A percentile compares a stretch with the other conserved stretches of the same genome.
Evolutionary conservation across 164 flowering plant species (phyloP).

Genomic region (Akebia trifoliata): DNA sequence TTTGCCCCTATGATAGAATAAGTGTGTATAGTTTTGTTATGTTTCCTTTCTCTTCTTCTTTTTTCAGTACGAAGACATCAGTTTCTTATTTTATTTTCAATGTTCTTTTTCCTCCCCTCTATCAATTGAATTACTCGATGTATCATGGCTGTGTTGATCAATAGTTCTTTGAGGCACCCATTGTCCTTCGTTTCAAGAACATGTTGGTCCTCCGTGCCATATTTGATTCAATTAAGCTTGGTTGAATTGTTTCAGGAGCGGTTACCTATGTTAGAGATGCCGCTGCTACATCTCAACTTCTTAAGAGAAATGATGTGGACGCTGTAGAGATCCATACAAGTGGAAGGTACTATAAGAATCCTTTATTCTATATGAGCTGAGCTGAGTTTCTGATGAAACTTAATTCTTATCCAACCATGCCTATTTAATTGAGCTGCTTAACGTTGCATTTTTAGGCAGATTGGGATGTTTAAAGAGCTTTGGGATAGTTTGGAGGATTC

Average conservation of each 20-base stretch:
- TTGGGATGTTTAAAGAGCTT: constrained; percentile 36
- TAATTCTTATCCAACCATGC: not conserved
- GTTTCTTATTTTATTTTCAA: not conserved
- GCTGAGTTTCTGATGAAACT: not conserved
- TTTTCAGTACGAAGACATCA: not conserved
- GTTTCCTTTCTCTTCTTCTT: not conserved
- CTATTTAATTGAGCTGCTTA: not conserved
- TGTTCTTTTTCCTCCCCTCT: not conserved
- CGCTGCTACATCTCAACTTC: constrained; percentile 51
- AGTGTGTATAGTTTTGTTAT: constrained; percentile 32
- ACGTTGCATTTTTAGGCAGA: constrained; percentile 31
- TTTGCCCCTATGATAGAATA: constrained; percentile 84
- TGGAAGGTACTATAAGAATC: constrained; percentile 51
- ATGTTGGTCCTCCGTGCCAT: no score
- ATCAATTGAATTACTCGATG: not conserved
- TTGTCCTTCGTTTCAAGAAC: not conserved
- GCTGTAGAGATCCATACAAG: constrained; percentile 82
- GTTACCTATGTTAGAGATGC: constrained; percentile 59
- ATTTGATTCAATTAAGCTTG: not conserved
- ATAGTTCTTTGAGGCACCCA: no score
- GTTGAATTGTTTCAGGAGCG: constrained; percentile 33
- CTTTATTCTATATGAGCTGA: not conserved
- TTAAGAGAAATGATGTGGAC: constrained; percentile 57
- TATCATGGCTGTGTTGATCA: no score
- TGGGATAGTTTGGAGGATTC: constrained; percentile 60